Evolutionary conservation across 495 filamentous ascomycete species (phyloP).

Genomic region (Penicillium desertorum): DNA sequence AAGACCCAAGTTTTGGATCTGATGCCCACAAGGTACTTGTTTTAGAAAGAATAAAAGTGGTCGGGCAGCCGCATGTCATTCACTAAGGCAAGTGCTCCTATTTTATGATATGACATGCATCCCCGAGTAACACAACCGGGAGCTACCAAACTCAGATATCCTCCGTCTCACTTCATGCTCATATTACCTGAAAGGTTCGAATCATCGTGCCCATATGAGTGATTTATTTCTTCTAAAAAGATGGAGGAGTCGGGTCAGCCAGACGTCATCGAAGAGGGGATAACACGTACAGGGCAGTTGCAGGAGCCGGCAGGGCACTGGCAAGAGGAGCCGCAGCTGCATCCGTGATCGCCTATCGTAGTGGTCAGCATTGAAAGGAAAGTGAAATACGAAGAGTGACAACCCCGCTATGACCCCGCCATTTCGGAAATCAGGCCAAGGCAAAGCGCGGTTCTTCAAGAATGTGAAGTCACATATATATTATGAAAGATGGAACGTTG

Average conservation of each 20-base stretch:
- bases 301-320: conserved; percentile 47
- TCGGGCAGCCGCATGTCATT: conserved; percentile 14
- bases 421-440: conserved; percentile 4
- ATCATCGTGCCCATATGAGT: conserved; percentile 3
- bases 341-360: conserved; percentile 40
- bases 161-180: conserved; percentile 1
- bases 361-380: conserved; percentile 23
- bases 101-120: conserved; percentile 6
- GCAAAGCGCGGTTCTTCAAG: background rate
- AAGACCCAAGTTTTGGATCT: conserved; percentile 19
- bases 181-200: background rate
- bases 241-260: conserved; percentile 15
- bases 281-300: conserved; percentile 45
- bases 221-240: conserved; percentile 32
- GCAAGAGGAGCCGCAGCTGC: conserved; percentile 48
- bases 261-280: background rate
- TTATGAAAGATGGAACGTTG: background rate
- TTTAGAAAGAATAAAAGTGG: conserved; percentile 25
- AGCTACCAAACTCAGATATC: background rate
- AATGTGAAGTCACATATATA: background rate
- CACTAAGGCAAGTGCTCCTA: conserved; percentile 6
- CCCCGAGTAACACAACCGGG: background rate
- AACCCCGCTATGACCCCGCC: conserved; percentile 34
- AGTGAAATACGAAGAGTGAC: conserved; percentile 12
- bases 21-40: conserved; percentile 33